Conservation (phyloP, 495 filamentous ascomycete species). For the Daldinia vernicosa region DNA sequence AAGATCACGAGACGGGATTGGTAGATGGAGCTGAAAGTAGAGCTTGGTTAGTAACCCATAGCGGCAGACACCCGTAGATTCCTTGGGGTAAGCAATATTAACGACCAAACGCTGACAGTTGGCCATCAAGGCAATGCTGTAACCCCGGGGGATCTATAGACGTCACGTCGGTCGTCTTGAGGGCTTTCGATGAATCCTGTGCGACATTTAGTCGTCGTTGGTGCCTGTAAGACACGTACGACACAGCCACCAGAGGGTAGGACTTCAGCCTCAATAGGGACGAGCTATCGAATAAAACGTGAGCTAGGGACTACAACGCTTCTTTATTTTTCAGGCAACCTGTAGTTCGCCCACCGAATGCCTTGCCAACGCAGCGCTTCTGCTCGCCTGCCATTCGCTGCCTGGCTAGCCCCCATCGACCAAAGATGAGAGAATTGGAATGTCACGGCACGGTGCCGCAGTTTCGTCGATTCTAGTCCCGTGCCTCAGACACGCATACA, state of each 20-base stretch:
- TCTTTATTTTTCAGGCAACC: constrained; percentile 23
- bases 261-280: constrained; percentile 39
- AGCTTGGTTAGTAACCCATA: constrained; percentile 24
- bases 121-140: constrained; percentile 29
- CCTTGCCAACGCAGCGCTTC: constrained; percentile 36
- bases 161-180: constrained; percentile 15
- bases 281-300: constrained; percentile 23
- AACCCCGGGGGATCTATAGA: constrained; percentile 16
- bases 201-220: constrained; percentile 24
- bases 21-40: constrained; percentile 20
- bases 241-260: constrained; percentile 39
- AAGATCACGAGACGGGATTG: constrained; percentile 34
- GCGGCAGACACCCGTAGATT: constrained; percentile 31
- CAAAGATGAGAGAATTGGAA: constrained; percentile 2
- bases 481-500: constrained; percentile 23
- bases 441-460: constrained; percentile 5
- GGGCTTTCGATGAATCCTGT: constrained; percentile 22
- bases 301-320: constrained; percentile 7
- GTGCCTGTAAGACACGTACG: constrained; percentile 40
- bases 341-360: constrained; percentile 34
- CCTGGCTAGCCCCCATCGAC: constrained; percentile 27
- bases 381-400: constrained; percentile 32
- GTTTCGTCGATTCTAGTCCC: constrained; percentile 25
- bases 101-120: constrained; percentile 10
- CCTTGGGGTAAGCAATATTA: constrained; percentile 23